These are phyloP conservation scores for Fusarium sp. DNA, from an alignment of 2,329 filamentous ascomycete genomes.

Conservation along the genomic window DNA sequence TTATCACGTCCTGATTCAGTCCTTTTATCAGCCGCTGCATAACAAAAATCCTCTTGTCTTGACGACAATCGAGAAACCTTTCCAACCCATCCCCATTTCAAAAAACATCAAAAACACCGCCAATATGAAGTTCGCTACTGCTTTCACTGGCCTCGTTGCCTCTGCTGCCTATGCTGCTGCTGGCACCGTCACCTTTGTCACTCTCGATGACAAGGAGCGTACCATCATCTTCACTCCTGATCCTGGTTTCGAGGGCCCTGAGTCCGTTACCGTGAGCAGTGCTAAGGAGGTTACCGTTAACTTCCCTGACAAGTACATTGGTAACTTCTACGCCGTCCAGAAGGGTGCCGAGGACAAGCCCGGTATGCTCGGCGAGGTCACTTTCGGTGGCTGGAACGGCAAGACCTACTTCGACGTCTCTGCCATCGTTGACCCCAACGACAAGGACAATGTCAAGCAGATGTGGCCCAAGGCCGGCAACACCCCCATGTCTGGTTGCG, in stretches of 20 bases:
- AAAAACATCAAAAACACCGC: conserved; percentile 38
- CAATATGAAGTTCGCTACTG: conserved; percentile 68
- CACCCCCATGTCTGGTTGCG: conserved; percentile 64
- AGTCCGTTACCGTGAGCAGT: conserved; percentile 57
- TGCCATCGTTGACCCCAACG: conserved; percentile 66
- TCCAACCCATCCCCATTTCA: conserved; percentile 27
- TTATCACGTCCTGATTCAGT: conserved; percentile 43
- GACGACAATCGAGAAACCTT: conserved; percentile 45
- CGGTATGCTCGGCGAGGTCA: conserved; percentile 68
- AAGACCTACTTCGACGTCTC: conserved; percentile 71
- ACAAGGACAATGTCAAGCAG: conserved; percentile 66
- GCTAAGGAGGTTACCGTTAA: conserved; percentile 57
- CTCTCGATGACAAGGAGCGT: conserved; percentile 66
- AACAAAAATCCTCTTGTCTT: conserved; percentile 44
- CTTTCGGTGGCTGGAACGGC: conserved; percentile 63
- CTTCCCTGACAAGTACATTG: conserved; percentile 61
- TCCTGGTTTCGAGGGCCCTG: conserved; percentile 54
- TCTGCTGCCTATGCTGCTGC: conserved; percentile 60
- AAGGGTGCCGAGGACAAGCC: conserved; percentile 58
- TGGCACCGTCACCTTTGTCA: conserved; percentile 69
- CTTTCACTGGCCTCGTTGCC: conserved; percentile 61
- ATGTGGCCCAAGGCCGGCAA: conserved; percentile 61
- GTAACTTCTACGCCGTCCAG: conserved; percentile 65
- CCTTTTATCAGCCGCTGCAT: conserved; percentile 44
- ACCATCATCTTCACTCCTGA: conserved; percentile 65